phyloP scores from a whole-genome alignment of 345 rosid species.

The Syzygium aromaticum region DNA sequence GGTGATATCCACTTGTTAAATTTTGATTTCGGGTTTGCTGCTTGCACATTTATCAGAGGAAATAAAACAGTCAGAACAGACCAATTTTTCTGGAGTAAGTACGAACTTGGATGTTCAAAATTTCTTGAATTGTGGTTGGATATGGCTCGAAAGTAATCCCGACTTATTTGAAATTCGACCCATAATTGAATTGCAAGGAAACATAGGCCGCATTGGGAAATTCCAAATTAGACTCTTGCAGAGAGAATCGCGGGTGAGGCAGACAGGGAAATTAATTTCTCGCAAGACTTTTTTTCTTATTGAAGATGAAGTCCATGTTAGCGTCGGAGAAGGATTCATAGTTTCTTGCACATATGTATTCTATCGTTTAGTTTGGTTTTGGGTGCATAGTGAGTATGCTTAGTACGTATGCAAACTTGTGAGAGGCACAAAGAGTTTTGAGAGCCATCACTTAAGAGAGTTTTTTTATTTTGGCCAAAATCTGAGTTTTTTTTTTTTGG shows the following conservation, averaged over 20 bases:
- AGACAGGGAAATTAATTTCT: not conserved
- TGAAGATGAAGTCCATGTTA: not conserved
- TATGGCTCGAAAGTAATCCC: not conserved
- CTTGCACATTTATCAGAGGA: not conserved
- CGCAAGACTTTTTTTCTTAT: not conserved
- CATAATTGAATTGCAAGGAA: not conserved
- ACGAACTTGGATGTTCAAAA: not conserved
- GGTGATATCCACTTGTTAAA: not conserved
- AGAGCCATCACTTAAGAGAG: not conserved
- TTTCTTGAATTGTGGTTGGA: not conserved
- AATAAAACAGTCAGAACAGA: not conserved
- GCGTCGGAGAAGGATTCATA: not conserved
- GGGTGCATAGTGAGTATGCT: not conserved
- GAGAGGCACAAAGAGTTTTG: not conserved
- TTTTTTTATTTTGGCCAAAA: not conserved
- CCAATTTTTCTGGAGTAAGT: not conserved
- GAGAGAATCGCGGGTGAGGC: not conserved
- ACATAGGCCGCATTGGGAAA: not conserved
- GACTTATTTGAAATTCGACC: not conserved
- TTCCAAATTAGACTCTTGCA: not conserved
- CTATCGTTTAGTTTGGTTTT: not conserved
- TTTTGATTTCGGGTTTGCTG: not conserved
- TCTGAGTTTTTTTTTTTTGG: not conserved
- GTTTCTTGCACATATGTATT: not conserved
- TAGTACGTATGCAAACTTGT: not conserved